These are phyloP conservation scores for Quercus tomentella DNA, from an alignment of 331 rosid species.

Conservation along the genomic window DNA sequence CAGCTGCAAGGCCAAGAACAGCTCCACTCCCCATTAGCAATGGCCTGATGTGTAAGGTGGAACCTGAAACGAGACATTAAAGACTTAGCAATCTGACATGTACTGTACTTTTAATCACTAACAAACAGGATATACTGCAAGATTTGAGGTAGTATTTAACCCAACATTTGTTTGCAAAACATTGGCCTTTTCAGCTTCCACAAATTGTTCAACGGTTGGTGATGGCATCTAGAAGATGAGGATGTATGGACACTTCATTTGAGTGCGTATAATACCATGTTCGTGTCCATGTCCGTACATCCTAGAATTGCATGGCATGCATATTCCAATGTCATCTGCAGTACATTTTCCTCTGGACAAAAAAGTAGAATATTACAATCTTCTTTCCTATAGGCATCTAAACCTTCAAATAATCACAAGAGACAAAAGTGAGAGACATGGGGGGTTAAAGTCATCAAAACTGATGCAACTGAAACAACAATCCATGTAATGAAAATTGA, in stretches of 20 bases:
- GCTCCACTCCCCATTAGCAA: constrained; percentile 96
- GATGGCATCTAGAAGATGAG: constrained; percentile 50
- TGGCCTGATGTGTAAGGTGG: constrained; percentile 95
- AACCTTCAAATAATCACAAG: constrained; percentile 93
- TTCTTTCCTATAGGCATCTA: constrained; percentile 79
- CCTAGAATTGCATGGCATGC: constrained; percentile 8
- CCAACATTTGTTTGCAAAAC: constrained; percentile 95
- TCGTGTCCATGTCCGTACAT: too few relatives aligned
- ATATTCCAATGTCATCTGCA: constrained; percentile 81
- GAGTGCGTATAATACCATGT: too few relatives aligned
- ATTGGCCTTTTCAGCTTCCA: constrained; percentile 84
- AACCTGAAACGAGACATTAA: constrained; percentile 46
- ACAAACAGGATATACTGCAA: neutral
- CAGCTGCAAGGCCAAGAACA: constrained; percentile 94
- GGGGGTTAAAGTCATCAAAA: neutral
- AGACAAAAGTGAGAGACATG: constrained; percentile 3
- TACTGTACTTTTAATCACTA: neutral
- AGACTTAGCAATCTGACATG: neutral
- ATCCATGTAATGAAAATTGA: neutral
- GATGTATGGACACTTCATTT: too few relatives aligned
- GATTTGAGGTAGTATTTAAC: constrained; percentile 26
- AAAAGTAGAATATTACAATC: constrained; percentile 77
- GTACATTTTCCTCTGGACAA: constrained; percentile 88
- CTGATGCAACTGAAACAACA: neutral
- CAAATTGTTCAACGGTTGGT: constrained; percentile 77